Evolutionary conservation across 2,329 filamentous ascomycete species (phyloP).

Genomic region (Aspergillus melleus): DNA sequence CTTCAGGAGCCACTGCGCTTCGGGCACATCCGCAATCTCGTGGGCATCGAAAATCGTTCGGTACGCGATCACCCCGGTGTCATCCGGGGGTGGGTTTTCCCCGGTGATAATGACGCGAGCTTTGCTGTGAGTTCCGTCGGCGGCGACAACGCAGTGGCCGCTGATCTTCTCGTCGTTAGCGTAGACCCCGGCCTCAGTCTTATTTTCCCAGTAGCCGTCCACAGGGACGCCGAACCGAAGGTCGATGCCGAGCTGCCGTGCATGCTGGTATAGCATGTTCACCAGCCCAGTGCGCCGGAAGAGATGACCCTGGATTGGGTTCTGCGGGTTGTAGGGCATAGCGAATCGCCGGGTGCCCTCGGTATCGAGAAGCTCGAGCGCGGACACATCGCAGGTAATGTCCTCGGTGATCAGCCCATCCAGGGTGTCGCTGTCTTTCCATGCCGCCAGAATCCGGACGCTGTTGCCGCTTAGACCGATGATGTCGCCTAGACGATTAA

Average conservation of each 20-base stretch:
- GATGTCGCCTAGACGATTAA: neutral
- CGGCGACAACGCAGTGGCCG: conserved; percentile 5
- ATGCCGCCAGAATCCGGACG: neutral
- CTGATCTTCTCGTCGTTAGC: neutral
- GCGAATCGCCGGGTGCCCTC: neutral
- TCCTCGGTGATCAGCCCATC: neutral
- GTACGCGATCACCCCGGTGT: neutral
- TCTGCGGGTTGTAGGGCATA: neutral
- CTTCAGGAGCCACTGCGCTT: neutral
- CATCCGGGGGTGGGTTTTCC: neutral
- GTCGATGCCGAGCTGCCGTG: conserved; percentile 1
- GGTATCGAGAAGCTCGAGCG: neutral
- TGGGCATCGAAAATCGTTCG: neutral
- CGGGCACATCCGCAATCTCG: neutral
- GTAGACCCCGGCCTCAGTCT: conserved; percentile 1
- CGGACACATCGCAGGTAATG: neutral
- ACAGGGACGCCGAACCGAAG: neutral
- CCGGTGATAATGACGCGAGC: neutral
- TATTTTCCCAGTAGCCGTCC: conserved; percentile 5
- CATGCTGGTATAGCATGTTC: conserved; percentile 1
- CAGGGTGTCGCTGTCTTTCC: neutral
- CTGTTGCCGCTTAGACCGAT: neutral
- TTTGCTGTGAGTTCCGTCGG: conserved; percentile 4
- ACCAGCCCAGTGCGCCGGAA: neutral
- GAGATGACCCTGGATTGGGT: neutral